Evolutionary conservation across 192 early-diverging fungal species (phyloP), one percentile per base, ranked within the genome.

Genomic region (Hyaloraphidium curvatum): DNA sequence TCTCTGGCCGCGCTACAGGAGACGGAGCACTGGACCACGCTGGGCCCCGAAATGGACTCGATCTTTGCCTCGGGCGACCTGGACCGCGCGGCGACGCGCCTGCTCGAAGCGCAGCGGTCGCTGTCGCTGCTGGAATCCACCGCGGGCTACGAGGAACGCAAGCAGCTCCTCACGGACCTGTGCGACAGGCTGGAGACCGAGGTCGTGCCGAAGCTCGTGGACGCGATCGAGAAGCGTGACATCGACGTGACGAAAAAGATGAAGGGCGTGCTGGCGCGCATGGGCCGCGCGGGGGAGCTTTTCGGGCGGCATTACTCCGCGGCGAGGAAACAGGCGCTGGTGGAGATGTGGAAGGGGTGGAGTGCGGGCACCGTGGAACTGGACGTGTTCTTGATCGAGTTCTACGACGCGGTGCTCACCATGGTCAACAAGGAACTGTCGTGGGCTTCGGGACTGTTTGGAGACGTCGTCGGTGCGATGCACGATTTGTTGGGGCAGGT

Each of bases 21-120:
- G 52, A 75, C 83, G 0, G 83, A 88, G 43, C 84, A 79, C 61
- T 88, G 86, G 86, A 76, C 58, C 27, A 80, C 80, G 27, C 71
- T 88, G 30, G 70, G 78, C 23, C 55, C 67, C 0, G 83, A 88
- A 55, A 77, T 83, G 51, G 65, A 76, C 2, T 67, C 66, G 2
- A 69, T 82, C n/a, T 72, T 88, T 53, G 69, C 64, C 2, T 64
- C 73, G 0, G 58, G 66, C 1, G 83, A 86, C 56, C 79, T 67
- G 62, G 64, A 69, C 19, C 71, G 67, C 28, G 83, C 82, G 11
- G 76, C 73, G 0, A 31, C 54, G 2, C 58, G 80, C 26, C 65
- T 87, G 30, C 62, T 71, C 13, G 79, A 80, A 33, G 84, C 84
- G 0, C 70, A 80, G 50, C 67, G 71, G 28, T 81, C 77, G 1